phyloP scores from a whole-genome alignment of 768 basidiomycete species.

The Termitomyces sp. region DNA sequence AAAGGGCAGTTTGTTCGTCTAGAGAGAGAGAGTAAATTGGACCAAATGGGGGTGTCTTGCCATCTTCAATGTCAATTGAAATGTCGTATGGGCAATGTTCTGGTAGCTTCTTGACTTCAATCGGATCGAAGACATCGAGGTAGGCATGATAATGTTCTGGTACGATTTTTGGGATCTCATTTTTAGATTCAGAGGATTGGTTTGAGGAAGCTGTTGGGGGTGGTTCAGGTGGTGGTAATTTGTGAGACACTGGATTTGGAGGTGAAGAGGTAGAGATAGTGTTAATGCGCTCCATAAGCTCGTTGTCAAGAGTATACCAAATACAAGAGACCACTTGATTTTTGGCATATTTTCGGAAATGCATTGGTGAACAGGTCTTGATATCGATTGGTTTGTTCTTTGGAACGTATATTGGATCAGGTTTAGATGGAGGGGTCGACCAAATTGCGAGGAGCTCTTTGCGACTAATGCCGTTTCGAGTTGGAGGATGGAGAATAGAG shows the following conservation, averaged over 20 bases:
- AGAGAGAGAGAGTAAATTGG: too few relatives aligned
- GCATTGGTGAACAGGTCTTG: too few relatives aligned
- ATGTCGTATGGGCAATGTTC: too few relatives aligned
- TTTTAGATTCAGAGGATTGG: background rate
- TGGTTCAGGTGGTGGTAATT: too few relatives aligned
- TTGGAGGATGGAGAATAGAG: conserved; percentile 5
- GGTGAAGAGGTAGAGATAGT: background rate
- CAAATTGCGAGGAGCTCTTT: conserved; percentile 9
- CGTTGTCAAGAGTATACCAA: background rate
- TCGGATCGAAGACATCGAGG: background rate
- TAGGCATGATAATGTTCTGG: background rate
- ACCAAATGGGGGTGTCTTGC: too few relatives aligned
- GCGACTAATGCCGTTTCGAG: conserved; percentile 8
- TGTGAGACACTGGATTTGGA: too few relatives aligned
- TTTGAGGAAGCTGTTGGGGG: too few relatives aligned
- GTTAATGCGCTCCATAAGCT: background rate
- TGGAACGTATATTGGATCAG: background rate
- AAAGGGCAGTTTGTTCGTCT: too few relatives aligned
- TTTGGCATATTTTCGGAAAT: too few relatives aligned
- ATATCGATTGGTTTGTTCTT: conserved; percentile 6
- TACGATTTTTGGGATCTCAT: background rate
- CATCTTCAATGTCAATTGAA: background rate
- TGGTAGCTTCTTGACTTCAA: too few relatives aligned
- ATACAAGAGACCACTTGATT: conserved; percentile 6
- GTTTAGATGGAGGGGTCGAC: background rate